Base-by-base conservation (phyloP, 2,329 filamentous ascomycete genomes). In the Juglanconis oblonga region DNA sequence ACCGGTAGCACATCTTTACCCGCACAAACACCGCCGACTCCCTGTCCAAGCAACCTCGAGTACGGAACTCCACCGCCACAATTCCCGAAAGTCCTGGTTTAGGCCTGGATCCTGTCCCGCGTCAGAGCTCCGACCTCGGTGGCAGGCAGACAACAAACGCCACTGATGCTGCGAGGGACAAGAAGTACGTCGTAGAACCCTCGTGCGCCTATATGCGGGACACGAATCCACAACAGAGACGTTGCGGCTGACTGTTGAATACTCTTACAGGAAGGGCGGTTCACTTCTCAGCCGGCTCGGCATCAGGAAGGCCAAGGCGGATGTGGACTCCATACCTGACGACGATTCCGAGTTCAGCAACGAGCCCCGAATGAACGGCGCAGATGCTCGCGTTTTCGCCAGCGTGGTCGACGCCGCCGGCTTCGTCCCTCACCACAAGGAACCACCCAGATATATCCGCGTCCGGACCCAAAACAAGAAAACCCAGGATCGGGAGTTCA, bases 381-480 rank as follows among this genome's bases (percentile, higher is more conserved):
- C 88, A 77, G 88, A 96, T 73, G 90, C 92, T 38, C 85, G 89
- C 67, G 87, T 93, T 62, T 94, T 96, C 72, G 89, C 89, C 42
- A 88, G 91, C 62, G 84, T 89, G 54, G 83, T 91, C 69, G 89
- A 85, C 55, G 83, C 85, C 32, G 82, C 77, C 57, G 89, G 92
- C 61, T 98, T 89, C 73, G 91, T 92, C 58, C 94, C 95, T 7
- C 86, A 88, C 64, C 88, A 96, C 70, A 95, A 95, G 65, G 91
- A 93, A 57, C 93, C 94, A 3, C 92, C 93, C 2, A 87, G 91
- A 32, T 98, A 98, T 70, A 95, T 98, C 68, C 91, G 92, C 65
- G 89, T 97, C 62, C 87, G 88, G 64, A 79, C 88, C 1, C 87
- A 91, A 70, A 87, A 92, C 73, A 97, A 96, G 74, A 92, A 89